Conservation (phyloP, 495 filamentous ascomycete genomes). For the Xylaria bambusicola region DNA sequence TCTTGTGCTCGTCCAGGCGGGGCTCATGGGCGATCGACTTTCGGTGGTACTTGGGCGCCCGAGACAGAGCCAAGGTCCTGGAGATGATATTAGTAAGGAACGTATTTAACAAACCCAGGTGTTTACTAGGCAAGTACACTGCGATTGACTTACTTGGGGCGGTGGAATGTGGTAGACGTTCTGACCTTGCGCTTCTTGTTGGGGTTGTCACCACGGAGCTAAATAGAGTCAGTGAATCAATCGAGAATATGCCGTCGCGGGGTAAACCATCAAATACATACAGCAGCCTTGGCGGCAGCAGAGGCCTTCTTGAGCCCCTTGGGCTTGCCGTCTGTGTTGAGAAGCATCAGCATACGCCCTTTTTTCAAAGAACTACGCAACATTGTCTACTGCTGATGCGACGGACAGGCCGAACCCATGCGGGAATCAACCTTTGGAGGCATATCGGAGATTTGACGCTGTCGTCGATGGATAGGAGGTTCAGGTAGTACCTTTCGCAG, state of each 20-base stretch:
- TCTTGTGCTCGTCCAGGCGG: conserved; percentile 88
- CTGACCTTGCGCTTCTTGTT: conserved; percentile 93
- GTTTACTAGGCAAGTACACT: conserved; percentile 74
- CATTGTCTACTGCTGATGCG: conserved; percentile 61
- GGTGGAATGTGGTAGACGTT: conserved; percentile 70
- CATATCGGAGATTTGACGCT: conserved; percentile 19
- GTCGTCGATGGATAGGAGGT: conserved; percentile 27
- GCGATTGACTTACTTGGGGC: conserved; percentile 43
- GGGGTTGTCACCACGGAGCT: conserved; percentile 50
- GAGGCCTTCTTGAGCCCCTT: conserved; percentile 77
- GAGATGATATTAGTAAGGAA: neutral
- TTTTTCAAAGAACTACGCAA: conserved; percentile 57
- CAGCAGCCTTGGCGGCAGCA: conserved; percentile 89
- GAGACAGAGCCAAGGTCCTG: conserved; percentile 57
- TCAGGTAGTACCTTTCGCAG: conserved; percentile 65
- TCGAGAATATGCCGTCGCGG: neutral
- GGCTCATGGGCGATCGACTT: conserved; percentile 88
- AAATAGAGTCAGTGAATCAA: neutral
- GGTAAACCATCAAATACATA: conserved; percentile 51
- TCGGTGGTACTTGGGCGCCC: conserved; percentile 88
- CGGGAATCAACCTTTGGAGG: conserved; percentile 17
- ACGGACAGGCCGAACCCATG: conserved; percentile 38
- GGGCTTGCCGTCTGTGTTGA: conserved; percentile 56
- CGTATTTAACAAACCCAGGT: neutral
- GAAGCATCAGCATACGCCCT: conserved; percentile 55